These are phyloP conservation scores for Blastocystis hominis DNA, from an alignment of 352 stramenopile species.

Conservation along the genomic window DNA sequence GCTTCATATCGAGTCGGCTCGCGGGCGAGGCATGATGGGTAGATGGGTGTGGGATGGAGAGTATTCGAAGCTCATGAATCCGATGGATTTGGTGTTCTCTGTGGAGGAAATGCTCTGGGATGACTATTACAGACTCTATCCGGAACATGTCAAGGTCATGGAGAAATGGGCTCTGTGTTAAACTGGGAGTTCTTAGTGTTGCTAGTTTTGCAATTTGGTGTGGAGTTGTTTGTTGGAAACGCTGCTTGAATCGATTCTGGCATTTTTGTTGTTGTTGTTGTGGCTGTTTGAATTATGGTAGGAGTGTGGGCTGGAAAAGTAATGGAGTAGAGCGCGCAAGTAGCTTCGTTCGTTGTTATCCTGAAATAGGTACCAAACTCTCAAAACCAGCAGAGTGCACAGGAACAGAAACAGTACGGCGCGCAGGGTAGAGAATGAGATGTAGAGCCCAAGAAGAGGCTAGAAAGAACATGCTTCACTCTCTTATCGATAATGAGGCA, in stretches of 20 bases:
- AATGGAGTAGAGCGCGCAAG: neutral
- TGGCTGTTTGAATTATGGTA: conserved; percentile 11
- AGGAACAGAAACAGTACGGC: conserved; percentile 23
- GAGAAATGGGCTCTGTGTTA: neutral
- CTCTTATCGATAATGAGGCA: conserved; percentile 30
- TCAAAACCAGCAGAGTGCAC: conserved; percentile 20
- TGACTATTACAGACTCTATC: neutral
- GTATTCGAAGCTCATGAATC: neutral
- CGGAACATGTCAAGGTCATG: neutral
- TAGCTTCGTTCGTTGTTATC: neutral
- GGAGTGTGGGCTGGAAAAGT: neutral
- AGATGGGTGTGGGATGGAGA: neutral
- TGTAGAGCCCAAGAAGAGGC: conserved; percentile 37
- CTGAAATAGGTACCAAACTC: neutral
- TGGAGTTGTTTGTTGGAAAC: too few species aligned
- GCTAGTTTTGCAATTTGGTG: too few species aligned
- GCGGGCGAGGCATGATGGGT: neutral
- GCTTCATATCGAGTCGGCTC: neutral
- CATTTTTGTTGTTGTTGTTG: neutral
- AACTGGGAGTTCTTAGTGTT: too few species aligned
- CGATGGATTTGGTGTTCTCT: neutral
- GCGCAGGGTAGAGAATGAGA: neutral
- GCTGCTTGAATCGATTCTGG: too few species aligned
- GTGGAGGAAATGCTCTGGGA: neutral
- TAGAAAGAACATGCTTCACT: conserved; percentile 45